Percentiles rank a stretch among this genome's conserved stretches.
Evolutionary conservation across 257 asterid genomes (phyloP).

Genomic region (Capsicum baccatum): DNA sequence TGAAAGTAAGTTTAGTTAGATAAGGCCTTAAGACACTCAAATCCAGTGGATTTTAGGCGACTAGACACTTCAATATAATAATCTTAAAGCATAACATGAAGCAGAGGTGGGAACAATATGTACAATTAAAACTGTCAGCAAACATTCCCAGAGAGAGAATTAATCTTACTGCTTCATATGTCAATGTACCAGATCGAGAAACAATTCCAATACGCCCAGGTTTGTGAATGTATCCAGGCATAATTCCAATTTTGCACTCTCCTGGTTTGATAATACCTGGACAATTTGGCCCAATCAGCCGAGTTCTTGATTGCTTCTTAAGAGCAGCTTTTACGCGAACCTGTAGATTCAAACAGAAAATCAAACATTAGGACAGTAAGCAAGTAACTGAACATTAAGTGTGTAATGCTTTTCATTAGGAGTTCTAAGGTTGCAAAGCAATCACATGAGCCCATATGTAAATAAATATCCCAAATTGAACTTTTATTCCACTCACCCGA

Average conservation of each 20-base stretch:
- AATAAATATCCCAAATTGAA: background rate
- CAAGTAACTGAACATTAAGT: background rate
- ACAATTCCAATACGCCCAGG: constrained; percentile 97
- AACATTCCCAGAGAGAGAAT: constrained; percentile 24
- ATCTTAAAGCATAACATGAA: constrained; percentile 50
- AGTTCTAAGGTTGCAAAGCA: constrained; percentile 4
- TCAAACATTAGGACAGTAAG: background rate
- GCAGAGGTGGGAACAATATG: constrained; percentile 16
- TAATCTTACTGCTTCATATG: constrained; percentile 83
- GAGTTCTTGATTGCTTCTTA: constrained; percentile 80
- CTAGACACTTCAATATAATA: background rate
- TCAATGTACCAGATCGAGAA: constrained; percentile 87
- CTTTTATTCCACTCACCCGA: background rate
- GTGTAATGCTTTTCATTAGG: constrained; percentile 15
- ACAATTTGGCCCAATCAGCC: constrained; percentile 95
- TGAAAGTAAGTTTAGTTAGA: constrained; percentile 4
- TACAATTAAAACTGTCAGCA: constrained; percentile 15
- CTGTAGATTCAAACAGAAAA: constrained; percentile 44
- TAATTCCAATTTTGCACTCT: constrained; percentile 96
- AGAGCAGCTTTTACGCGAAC: constrained; percentile 88
- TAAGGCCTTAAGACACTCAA: constrained; percentile 9
- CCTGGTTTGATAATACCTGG: constrained; percentile 99
- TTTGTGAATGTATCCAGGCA: constrained; percentile 99
- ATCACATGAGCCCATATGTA: background rate
- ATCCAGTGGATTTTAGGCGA: constrained; percentile 10